Evolutionary conservation across 148 eudicot species (phyloP), one percentile per base, ranked within the genome.

Genomic region (Vaccinium myrtillus): DNA sequence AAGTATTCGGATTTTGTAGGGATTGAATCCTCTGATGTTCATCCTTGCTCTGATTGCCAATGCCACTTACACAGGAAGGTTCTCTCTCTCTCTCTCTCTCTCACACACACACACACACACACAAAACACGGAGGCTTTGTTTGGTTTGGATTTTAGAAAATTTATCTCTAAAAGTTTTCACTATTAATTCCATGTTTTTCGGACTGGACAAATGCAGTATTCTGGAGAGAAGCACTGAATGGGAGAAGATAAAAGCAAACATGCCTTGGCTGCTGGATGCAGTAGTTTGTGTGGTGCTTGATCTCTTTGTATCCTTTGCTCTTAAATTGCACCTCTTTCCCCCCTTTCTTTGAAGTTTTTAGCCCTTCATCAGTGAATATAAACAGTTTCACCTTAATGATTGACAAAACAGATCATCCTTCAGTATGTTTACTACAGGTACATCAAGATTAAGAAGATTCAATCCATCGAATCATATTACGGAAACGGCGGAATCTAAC

Each of bases 241-340:
- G 91, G 89, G 77, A 75, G 76, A 87, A 85, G 69, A 87, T 86
- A 69, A 90, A 90, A 83, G 84, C 91, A 1, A 91, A 91, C 87
- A 56, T 91, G 90, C 93, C 93, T 16, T 91, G 93, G 93, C 70
- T 91, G 86, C 83, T 91, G 81, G 93, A 91, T 50, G 93, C 93
- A 73, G 73, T 86, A 25, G 91, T 87, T 73, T 91, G 93, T 50
- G 93, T 91, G 80, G 87, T 53, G 43, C 92, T 91, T 69, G 93
- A 91, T 85, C 63, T 91, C 58, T 91, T 91, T 56, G 93, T 91
- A 91, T 91, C 93, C 93, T 91, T 87, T 46, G 48, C 82, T 56
- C 32, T 36, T 58, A 67, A 67, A 10, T n/a, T 21, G 1, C 23
- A 59, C 0, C 11, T 2, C 2, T 36, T 36, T 36, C 67, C 39